phyloP scores from a whole-genome alignment of 2,329 filamentous ascomycete species.

The Nemania sp. region DNA sequence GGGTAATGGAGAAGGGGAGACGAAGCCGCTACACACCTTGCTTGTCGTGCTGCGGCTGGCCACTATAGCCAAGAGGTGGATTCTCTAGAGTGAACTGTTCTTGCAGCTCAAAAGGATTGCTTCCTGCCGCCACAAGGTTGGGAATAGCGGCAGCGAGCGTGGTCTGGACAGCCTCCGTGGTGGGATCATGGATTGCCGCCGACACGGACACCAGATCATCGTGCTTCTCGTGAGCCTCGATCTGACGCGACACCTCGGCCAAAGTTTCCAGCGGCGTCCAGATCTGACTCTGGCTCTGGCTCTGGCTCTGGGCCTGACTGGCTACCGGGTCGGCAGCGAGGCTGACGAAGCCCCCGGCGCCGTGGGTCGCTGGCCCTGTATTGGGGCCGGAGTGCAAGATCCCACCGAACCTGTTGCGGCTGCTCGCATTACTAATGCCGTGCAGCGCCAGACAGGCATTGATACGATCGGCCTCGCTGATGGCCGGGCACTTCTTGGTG shows the following conservation, averaged over 20 bases:
- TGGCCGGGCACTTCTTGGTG: constrained; percentile 82
- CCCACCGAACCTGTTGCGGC: constrained; percentile 26
- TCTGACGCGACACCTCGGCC: constrained; percentile 82
- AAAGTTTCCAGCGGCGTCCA: constrained; percentile 85
- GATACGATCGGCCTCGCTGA: constrained; percentile 74
- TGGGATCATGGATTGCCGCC: constrained; percentile 23
- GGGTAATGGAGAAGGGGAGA: background rate
- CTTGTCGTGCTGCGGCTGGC: constrained; percentile 39
- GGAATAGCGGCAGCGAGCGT: constrained; percentile 30
- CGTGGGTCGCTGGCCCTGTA: constrained; percentile 6
- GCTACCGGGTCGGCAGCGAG: constrained; percentile 1
- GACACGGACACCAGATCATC: constrained; percentile 50
- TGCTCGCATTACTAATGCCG: constrained; percentile 58
- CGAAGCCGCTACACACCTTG: constrained; percentile 41
- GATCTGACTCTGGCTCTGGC: constrained; percentile 49
- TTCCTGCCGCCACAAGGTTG: constrained; percentile 12
- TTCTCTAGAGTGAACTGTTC: constrained; percentile 64
- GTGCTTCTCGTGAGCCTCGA: constrained; percentile 67
- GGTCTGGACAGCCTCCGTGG: constrained; percentile 30
- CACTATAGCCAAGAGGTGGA: constrained; percentile 54
- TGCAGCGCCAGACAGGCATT: constrained; percentile 74
- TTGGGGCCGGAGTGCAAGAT: constrained; percentile 40
- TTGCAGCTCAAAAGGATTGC: constrained; percentile 53
- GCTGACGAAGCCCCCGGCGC: constrained; percentile 9
- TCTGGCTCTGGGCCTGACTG: constrained; percentile 45